These are phyloP conservation scores for Botrytis elliptica DNA, from an alignment of 2,329 filamentous ascomycete species.

Conservation along the genomic window DNA sequence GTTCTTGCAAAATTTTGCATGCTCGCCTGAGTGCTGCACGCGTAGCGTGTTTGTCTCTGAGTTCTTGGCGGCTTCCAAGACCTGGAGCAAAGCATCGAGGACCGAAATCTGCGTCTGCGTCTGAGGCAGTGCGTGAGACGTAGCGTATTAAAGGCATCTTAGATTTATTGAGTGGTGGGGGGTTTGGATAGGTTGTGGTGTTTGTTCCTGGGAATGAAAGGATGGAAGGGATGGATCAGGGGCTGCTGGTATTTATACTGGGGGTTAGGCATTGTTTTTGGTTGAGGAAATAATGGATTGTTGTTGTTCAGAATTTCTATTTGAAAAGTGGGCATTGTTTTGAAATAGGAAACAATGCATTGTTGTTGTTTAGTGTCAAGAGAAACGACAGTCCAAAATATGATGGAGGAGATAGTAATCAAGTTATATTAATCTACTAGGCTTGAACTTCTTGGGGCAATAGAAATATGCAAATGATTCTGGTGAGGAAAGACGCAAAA, in stretches of 20 bases:
- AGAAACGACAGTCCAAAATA: not conserved
- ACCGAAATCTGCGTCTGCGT: not conserved
- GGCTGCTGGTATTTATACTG: not conserved
- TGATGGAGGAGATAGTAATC: not conserved
- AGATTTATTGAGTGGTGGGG: not conserved
- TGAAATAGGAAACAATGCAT: not conserved
- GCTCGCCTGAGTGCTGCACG: not conserved
- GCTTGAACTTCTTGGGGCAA: rapidly evolving
- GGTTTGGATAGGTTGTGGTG: not conserved
- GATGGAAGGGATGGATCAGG: not conserved
- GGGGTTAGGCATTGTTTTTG: not conserved
- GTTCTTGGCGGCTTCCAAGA: not conserved
- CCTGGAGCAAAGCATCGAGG: not conserved
- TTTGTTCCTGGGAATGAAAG: not conserved
- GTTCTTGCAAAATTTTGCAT: not conserved
- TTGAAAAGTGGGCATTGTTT: not conserved
- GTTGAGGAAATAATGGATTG: not conserved
- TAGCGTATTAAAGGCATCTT: not conserved
- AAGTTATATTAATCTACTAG: rapidly evolving
- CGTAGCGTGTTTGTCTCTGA: not conserved
- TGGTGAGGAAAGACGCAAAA: rapidly evolving
- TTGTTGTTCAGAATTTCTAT: not conserved
- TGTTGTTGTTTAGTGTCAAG: not conserved
- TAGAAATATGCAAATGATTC: rapidly evolving
- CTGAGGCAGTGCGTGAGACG: not conserved